Conservation (phyloP, 306 rosid species). For the Geum urbanum region DNA sequence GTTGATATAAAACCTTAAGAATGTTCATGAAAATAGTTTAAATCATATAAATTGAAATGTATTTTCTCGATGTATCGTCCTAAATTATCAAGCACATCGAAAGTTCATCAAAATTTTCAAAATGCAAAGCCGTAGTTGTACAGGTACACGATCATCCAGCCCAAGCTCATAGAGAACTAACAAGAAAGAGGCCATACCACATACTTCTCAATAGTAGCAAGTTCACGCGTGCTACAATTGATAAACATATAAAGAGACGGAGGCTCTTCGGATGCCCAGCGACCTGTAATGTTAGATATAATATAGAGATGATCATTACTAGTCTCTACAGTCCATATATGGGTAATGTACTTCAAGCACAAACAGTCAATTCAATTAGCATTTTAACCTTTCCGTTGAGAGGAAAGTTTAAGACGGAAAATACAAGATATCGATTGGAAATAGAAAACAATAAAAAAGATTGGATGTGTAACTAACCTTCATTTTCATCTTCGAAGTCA, state of each 20-base stretch:
- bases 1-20: too few species aligned
- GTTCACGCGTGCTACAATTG: constrained; percentile 90
- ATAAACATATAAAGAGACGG: constrained; percentile 82
- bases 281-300: constrained; percentile 53
- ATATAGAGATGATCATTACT: constrained; percentile 19
- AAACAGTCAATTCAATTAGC: constrained; percentile 8
- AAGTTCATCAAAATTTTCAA: neutral
- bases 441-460: neutral
- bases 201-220: constrained; percentile 83
- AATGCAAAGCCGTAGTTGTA: neutral
- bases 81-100: neutral
- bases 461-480: constrained; percentile 49
- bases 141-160: neutral
- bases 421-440: neutral
- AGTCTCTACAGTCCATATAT: neutral
- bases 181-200: constrained; percentile 66
- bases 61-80: neutral
- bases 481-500: constrained; percentile 91
- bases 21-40: too few species aligned
- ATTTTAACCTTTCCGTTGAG: constrained; percentile 13
- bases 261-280: constrained; percentile 80
- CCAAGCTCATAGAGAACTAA: constrained; percentile 10
- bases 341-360: constrained; percentile 11
- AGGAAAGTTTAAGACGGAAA: neutral
- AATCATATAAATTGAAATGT: neutral